A percentile compares a stretch with the other conserved stretches of the same genome.
Conservation (phyloP, 78 protist species). For the Dictyostelium intermedium region DNA sequence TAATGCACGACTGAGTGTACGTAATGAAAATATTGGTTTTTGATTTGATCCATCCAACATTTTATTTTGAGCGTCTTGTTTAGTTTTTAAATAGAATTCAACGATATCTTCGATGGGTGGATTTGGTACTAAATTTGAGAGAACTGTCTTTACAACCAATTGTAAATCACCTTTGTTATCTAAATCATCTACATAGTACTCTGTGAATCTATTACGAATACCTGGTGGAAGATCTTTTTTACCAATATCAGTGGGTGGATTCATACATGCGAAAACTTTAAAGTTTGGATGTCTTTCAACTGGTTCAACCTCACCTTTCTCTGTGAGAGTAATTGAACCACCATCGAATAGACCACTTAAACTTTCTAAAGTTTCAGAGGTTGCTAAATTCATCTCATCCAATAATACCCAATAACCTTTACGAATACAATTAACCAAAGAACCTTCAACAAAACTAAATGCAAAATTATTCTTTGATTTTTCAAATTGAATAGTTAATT, state of each 20-base stretch:
- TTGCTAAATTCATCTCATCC: conserved; percentile 99
- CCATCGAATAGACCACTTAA: conserved; percentile 90
- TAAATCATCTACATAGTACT: conserved; percentile 95
- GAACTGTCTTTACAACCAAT: conserved; percentile 71
- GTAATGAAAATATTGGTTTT: conserved; percentile 94
- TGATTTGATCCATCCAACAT: conserved; percentile 90
- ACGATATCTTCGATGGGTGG: conserved; percentile 86
- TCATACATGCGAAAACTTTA: conserved; percentile 99
- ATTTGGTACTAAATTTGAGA: conserved; percentile 50
- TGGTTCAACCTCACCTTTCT: conserved; percentile 92
- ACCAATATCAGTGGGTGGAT: conserved; percentile 99
- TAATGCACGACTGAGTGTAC: conserved; percentile 96
- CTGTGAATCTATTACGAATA: conserved; percentile 93
- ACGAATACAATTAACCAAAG: conserved; percentile 92
- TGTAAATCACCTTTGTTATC: conserved; percentile 86
- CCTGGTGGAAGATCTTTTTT: conserved; percentile 97
- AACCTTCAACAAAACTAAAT: conserved; percentile 95
- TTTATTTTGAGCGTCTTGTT: conserved; percentile 51
- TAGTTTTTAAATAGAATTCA: conserved; percentile 75
- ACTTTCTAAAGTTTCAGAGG: conserved; percentile 96
- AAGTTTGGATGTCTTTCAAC: conserved; percentile 96
- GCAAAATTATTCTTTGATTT: conserved; percentile 82
- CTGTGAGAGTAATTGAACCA: conserved; percentile 93
- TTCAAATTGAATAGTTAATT: conserved; percentile 60
- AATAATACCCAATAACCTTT: conserved; percentile 99